Percentiles rank a stretch among this genome's conserved stretches.
phyloP scores from a whole-genome alignment of 2,329 filamentous ascomycete genomes.

The Fusarium goolgardi region DNA sequence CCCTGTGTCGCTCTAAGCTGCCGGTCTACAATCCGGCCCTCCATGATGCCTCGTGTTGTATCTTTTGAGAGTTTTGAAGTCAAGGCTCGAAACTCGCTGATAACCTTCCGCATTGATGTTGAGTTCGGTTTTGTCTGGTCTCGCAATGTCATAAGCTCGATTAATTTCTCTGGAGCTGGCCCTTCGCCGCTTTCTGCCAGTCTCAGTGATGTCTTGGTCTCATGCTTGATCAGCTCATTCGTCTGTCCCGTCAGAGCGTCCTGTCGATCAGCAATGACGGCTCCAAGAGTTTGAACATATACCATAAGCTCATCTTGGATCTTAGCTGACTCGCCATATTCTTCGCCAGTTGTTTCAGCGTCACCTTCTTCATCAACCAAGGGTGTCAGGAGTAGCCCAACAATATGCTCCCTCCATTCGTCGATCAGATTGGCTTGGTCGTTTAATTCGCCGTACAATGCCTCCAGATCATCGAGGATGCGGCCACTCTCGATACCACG shows the following conservation, averaged over 20 bases:
- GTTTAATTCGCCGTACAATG: constrained; percentile 74
- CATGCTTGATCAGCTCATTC: constrained; percentile 80
- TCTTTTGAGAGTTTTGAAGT: constrained; percentile 62
- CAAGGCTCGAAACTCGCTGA: constrained; percentile 77
- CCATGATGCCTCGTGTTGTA: constrained; percentile 68
- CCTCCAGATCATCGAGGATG: constrained; percentile 73
- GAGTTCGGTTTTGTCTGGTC: constrained; percentile 62
- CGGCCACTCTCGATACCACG: constrained; percentile 79
- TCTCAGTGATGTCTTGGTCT: constrained; percentile 71
- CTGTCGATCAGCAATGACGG: constrained; percentile 81
- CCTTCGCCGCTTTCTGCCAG: constrained; percentile 73
- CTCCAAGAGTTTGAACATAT: constrained; percentile 82
- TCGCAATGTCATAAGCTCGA: constrained; percentile 64
- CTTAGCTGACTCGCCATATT: constrained; percentile 88
- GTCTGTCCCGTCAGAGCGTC: constrained; percentile 79
- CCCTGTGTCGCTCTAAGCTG: constrained; percentile 72
- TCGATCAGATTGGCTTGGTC: constrained; percentile 77
- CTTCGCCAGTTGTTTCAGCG: constrained; percentile 83
- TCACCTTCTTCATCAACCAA: constrained; percentile 85
- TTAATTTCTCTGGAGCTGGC: constrained; percentile 73
- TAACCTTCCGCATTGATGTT: constrained; percentile 75
- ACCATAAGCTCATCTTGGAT: constrained; percentile 90
- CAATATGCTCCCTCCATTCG: constrained; percentile 78
- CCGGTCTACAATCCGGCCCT: constrained; percentile 72
- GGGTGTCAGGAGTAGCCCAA: constrained; percentile 76